Evolutionary conservation across 2,329 filamentous ascomycete species (phyloP), one percentile per base, ranked within the genome.

Genomic region (Trichoderma semiorbis): DNA sequence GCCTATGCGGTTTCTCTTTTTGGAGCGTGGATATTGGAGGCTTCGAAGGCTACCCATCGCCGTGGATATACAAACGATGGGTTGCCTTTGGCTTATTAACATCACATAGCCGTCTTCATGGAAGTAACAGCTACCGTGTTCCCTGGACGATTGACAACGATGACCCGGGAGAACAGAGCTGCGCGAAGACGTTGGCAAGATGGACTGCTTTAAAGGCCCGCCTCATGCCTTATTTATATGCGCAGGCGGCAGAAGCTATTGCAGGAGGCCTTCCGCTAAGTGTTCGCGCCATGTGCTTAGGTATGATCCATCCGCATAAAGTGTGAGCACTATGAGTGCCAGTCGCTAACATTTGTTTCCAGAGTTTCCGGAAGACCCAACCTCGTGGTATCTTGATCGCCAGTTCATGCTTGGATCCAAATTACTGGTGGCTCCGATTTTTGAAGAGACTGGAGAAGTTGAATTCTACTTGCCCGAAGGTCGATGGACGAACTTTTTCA

Each of bases 61-160:
- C 88, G 0, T 90, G 89, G 83, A 87, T 93, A 75, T 93, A 93
- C 81, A 93, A 93, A 82, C 88, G 91, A 63, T 93, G 91, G 91
- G 90, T 93, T 7, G 90, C 90, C n/a, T 92, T 93, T 79, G 91
- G 91, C 0, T 84, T 93, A 1, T 81, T 93, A 53, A 92, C 90
- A 75, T 89, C 88, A 11, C 91, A 93, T 79, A 92, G 89, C 47
- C 86, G 91, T 16, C 84, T 93, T 12, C 91, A 93, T 78, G 91
- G 91, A 3, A 91, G 88, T 65, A 87, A 85, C 73, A 91, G 89
- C 4, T 93, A 92, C 81, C 89, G 91, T 21, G 91, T 93, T n/a
- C 91, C 91, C 3, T 93, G 91, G 91, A 86, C 88, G 57, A 89
- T 93, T 72, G 91, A 92, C 75, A 81, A 87, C 72, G 89, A 92